phyloP scores from a whole-genome alignment of 805 yeast genomes.

The Vanderwaltozyma tropicalis region DNA sequence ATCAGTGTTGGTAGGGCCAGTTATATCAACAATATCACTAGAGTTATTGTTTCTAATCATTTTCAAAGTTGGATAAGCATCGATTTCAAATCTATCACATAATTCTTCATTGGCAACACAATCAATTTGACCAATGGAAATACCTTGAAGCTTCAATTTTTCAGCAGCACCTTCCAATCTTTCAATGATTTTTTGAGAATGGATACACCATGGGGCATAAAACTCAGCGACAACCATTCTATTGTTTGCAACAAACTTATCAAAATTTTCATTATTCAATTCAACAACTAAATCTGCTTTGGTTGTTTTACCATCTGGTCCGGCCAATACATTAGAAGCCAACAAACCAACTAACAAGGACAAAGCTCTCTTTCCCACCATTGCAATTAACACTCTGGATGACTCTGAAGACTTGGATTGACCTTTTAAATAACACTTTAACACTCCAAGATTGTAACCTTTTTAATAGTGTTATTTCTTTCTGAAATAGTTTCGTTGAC shows the following conservation, averaged over 20 bases:
- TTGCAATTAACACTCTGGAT: too few species aligned
- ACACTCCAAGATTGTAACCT: too few species aligned
- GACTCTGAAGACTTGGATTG: too few species aligned
- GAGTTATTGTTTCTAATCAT: constrained; percentile 46
- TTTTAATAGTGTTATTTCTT: too few species aligned
- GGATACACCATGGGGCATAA: constrained; percentile 96
- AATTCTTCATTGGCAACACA: constrained; percentile 42
- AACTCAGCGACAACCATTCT: constrained; percentile 77
- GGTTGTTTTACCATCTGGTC: neutral
- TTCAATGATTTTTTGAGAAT: constrained; percentile 78
- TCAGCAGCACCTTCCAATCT: constrained; percentile 70
- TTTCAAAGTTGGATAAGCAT: constrained; percentile 75
- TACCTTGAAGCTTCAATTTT: constrained; percentile 47
- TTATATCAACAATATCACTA: constrained; percentile 2
- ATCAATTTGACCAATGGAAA: constrained; percentile 46
- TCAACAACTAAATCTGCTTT: constrained; percentile 65
- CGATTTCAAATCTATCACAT: constrained; percentile 3
- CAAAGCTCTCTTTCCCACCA: too few species aligned
- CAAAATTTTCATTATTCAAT: constrained; percentile 46
- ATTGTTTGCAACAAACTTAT: constrained; percentile 39
- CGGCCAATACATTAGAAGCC: neutral
- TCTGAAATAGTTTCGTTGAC: too few species aligned
- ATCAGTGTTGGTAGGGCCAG: constrained; percentile 2
- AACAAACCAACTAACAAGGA: too few species aligned
- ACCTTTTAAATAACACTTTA: too few species aligned